A percentile compares a stretch with the other conserved stretches of the same genome.
Evolutionary conservation across 345 rosid species (phyloP).

Genomic region (Eucalyptus virginea): DNA sequence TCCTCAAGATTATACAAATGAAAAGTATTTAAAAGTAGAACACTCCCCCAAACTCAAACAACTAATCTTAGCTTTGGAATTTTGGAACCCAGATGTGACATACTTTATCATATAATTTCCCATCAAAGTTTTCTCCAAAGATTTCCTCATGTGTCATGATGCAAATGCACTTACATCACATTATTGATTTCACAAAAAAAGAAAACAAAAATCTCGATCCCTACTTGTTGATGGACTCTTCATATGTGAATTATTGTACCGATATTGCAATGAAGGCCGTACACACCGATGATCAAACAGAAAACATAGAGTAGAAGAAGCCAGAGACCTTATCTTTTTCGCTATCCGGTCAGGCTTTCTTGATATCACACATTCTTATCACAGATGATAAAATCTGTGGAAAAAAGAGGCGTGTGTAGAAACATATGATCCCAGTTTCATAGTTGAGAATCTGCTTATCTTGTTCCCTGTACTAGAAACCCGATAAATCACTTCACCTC

Average conservation of each 20-base stretch:
- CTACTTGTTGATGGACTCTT: not conserved
- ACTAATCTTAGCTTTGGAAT: not conserved
- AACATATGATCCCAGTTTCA: not conserved
- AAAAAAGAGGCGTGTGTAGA: not conserved
- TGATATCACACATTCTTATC: not conserved
- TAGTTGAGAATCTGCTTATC: not conserved
- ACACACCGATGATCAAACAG: not conserved
- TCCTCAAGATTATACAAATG: not conserved
- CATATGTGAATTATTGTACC: not conserved
- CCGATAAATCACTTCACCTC: not conserved
- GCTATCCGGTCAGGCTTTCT: not conserved
- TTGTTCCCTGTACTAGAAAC: not conserved
- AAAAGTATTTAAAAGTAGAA: not conserved
- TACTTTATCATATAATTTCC: not conserved
- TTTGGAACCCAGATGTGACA: not conserved
- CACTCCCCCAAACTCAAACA: not conserved
- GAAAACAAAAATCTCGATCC: not conserved
- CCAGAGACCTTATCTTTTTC: not conserved
- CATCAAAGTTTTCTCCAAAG: not conserved
- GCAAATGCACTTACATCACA: not conserved
- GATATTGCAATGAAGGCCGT: not conserved
- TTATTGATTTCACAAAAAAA: not conserved
- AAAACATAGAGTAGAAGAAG: not conserved
- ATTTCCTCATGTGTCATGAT: not conserved
- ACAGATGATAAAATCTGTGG: not conserved